Base-by-base conservation (phyloP, 139 green algal genomes). In the Pseudopediastrum boryanum region DNA sequence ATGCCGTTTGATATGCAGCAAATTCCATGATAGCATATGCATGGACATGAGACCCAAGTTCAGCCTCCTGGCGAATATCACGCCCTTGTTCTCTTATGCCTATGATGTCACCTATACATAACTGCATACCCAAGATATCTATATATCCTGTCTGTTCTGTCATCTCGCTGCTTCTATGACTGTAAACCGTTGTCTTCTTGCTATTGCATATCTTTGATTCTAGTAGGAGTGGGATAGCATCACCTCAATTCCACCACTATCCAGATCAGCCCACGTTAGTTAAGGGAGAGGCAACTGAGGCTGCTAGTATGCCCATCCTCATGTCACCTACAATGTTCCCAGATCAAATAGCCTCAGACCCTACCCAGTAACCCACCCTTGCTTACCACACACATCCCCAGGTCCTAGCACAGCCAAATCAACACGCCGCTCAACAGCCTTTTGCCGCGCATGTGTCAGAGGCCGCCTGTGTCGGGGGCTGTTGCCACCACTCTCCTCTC, bases 361-460 rank as follows among this genome's bases (percentile, higher is more conserved):
- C 33, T 39, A 8, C 56, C 19, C 31, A 19, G 25, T 10, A 23
- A 10, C 16, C 25, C 56, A 65, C 12, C 29, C 33, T 51, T 46
- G 7, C 69, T 25, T 33, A 80, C 73, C 75, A 33, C 39, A 39
- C 6, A 82, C 16, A 43, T 76, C 75, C 4, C 75, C 75, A 38
- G 64, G 64, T 2, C 75, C 75, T 9, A 82, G 38, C 46, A 82
- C 16, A 19, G 75, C 75, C 50, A 82, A 6, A 39, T 82, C 75
- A 21, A 41, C 27, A 27, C 25, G 39, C 23, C 50, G 48, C n/a
- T 43, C 21, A 8, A 19, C 39, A 7, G 61, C 19, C 61, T n/a
- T 41, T 13, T n/a, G 27, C 61, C 27, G 61, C 61, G 61, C n/a
- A n/a, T 35, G 31, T 10, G 7, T 31, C 13, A 19, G 7, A 69